Base-by-base conservation (phyloP, 2,329 filamentous ascomycete genomes). In the Juglanconis oblonga region DNA sequence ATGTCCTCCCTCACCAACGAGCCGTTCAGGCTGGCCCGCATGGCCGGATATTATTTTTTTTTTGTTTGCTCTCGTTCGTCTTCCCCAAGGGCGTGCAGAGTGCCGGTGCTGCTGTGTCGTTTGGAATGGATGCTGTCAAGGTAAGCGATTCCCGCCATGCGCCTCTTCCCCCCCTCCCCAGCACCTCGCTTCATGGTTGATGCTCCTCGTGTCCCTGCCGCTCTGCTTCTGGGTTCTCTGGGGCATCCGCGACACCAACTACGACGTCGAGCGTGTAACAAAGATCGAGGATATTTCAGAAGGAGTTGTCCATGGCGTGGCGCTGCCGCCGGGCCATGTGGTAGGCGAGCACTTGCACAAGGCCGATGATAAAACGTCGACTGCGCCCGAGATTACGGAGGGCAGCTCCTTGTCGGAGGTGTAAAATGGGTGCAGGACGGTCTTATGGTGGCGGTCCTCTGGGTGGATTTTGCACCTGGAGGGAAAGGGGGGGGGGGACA, bases 51-150 rank as follows among this genome's bases (percentile, higher is more conserved):
- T 77, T 92, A 92, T n/a, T n/a, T n/a, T n/a, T n/a, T n/a, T n/a
- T n/a, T n/a, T n/a, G n/a, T n/a, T n/a, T n/a, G n/a, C n/a, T n/a
- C n/a, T n/a, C n/a, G n/a, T n/a, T n/a, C n/a, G n/a, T n/a, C n/a
- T n/a, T n/a, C n/a, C n/a, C n/a, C 80, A 92, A 92, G 75, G 88
- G 88, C 14, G 89, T 92, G 53, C 90, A 93, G 72, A 91, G 88
- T 14, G 88, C 87, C 5, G 90, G 90, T 67, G 83, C 86, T 1
- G 89, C 88, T 31, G 84, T 76, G 4, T 69, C 70, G 52, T 74
- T 70, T 53, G 68, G 70, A 5, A 67, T 76, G 24, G 74, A 77
- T 55, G 68, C 67, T 17, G 69, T 69, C 24, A 71, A 73, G 59
- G 66, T 70, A 31, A 56, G 62, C 24, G 24, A 24, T 24, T 24